Conservation (phyloP, 495 filamentous ascomycete genomes). For the Lichenothelia convexa region DNA sequence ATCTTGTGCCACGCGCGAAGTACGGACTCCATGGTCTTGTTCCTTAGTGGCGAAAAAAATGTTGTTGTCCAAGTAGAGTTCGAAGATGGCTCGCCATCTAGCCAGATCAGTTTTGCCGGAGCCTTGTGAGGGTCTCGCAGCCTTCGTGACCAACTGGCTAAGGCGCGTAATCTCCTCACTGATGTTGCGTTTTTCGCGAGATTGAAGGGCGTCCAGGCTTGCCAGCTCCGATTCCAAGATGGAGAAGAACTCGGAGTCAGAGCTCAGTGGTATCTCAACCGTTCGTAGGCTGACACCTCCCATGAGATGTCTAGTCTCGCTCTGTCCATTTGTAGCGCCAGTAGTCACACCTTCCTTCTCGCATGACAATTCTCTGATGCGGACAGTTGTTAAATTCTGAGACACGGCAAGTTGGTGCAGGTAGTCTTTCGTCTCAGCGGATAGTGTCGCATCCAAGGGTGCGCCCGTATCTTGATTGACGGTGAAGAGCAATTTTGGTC, state of each 20-base stretch:
- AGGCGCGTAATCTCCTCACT: slow-evolving; percentile 33
- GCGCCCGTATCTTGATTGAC: slow-evolving; percentile 32
- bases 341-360: neutral
- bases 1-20: slow-evolving; percentile 31
- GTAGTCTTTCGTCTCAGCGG: slow-evolving; percentile 32
- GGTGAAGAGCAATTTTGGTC: slow-evolving; percentile 40
- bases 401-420: slow-evolving; percentile 29
- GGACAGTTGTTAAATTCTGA: slow-evolving; percentile 11
- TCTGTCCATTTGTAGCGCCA: neutral
- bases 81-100: slow-evolving; percentile 55
- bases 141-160: slow-evolving; percentile 34
- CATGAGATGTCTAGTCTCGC: no score
- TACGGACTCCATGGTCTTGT: slow-evolving; percentile 36
- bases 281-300: no score
- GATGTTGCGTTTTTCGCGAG: slow-evolving; percentile 34
- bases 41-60: slow-evolving; percentile 58
- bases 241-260: slow-evolving; percentile 50
- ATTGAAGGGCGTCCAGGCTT: slow-evolving; percentile 40
- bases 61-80: slow-evolving; percentile 46
- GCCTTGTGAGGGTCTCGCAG: slow-evolving; percentile 37
- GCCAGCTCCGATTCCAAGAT: slow-evolving; percentile 42
- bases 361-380: slow-evolving; percentile 10
- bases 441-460: slow-evolving; percentile 35
- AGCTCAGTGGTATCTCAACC: slow-evolving; percentile 46
- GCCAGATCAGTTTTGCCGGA: slow-evolving; percentile 42